Percentiles rank a stretch among this genome's conserved stretches.
Evolutionary conservation across 2,329 filamentous ascomycete species (phyloP).

Genomic region (Byssoonygena ceratinophila): DNA sequence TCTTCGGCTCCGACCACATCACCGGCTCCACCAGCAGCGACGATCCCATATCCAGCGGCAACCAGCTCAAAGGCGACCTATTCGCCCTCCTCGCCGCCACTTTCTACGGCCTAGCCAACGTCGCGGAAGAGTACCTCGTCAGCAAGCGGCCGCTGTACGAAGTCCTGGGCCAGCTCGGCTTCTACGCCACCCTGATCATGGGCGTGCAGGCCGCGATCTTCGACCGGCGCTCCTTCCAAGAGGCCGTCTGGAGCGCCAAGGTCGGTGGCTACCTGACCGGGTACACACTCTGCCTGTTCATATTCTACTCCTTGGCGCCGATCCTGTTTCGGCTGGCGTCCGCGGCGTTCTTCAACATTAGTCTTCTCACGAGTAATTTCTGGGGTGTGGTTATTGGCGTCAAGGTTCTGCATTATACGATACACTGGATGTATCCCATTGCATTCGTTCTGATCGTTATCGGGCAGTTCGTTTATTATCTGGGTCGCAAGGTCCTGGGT

Average conservation of each 20-base stretch:
- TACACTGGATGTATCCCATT: constrained; percentile 90
- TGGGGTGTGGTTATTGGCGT: constrained; percentile 93
- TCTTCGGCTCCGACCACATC: constrained; percentile 80
- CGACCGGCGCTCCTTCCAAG: constrained; percentile 61
- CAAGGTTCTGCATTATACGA: constrained; percentile 64
- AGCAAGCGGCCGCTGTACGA: constrained; percentile 79
- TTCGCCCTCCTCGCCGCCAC: constrained; percentile 84
- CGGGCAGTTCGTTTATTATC: constrained; percentile 77
- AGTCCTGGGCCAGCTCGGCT: constrained; percentile 78
- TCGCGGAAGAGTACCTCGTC: constrained; percentile 90
- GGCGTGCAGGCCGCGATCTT: constrained; percentile 86
- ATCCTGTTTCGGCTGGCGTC: constrained; percentile 79
- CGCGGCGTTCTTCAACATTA: constrained; percentile 95
- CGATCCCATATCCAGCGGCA: constrained; percentile 36
- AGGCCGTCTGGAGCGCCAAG: constrained; percentile 53
- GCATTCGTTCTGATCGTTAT: constrained; percentile 87
- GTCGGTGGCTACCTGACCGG: constrained; percentile 77
- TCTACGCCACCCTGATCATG: constrained; percentile 85
- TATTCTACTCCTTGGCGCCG: constrained; percentile 84
- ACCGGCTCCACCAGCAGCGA: constrained; percentile 48
- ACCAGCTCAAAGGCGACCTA: constrained; percentile 80
- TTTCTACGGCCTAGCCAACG: constrained; percentile 83
- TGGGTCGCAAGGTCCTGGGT: constrained; percentile 68
- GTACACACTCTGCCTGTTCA: constrained; percentile 68
- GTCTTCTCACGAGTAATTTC: constrained; percentile 85